Base-by-base conservation (phyloP, 2,329 filamentous ascomycete species). In the Nemania sp. region DNA sequence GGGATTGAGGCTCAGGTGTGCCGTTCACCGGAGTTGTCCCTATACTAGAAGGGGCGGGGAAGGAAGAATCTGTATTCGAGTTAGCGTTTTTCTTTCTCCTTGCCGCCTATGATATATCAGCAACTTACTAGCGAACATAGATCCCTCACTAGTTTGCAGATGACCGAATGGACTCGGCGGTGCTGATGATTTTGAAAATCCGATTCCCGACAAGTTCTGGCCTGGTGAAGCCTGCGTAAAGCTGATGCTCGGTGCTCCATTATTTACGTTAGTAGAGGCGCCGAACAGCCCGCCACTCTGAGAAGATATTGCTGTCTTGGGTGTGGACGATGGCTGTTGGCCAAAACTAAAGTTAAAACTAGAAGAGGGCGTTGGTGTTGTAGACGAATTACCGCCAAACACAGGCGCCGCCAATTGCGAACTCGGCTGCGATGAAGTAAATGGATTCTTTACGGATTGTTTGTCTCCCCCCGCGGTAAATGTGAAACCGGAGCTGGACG, bases 21-120 rank as follows among this genome's bases (percentile, higher is more conserved):
- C 86, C 86, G 71, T 82, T 84, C 71, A 85, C 86, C 69, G 87
- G 87, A 71, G 87, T 89, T 43, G 86, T 88, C 59, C 86, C 87
- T 78, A 89, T 80, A 78, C 87, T 89, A 68, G 87, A 89, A 72
- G 86, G 86, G 73, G 86, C 86, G 72, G 85, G 86, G 77, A 88
- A 82, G 18, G 77, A 74, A 1, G 76, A 78, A 61, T 53, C 77
- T 79, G 13, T 41, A 53, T 47, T 11, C 2, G 10, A 32, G 45
- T 73, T 63, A 70, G 61, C 43, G 38, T 47, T 18, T 26, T 29
- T 51, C 11, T 29, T 27, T 7, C 22, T 18, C 8, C 10, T 8
- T 52, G 64, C 57, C 11, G 22, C 7, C 15, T 7, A 20, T 24
- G 62, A 45, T 6, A 5, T 20, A 22, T 11, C 32, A 24, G 26